Evolutionary conservation across 129 eudicot species (phyloP).

Genomic region (Flaveria ramosissima): DNA sequence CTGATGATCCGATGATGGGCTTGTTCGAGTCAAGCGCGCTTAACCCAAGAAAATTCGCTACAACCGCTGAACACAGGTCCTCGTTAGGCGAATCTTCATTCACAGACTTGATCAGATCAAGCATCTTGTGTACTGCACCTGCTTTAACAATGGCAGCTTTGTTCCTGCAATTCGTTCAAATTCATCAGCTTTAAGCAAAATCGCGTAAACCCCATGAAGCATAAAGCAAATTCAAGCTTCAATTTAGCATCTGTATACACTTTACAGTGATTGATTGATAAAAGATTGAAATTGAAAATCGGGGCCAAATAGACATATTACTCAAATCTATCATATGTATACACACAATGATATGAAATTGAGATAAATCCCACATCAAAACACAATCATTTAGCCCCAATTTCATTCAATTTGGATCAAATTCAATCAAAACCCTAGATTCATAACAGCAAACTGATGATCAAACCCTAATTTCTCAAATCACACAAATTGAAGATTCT

Average conservation of each 20-base stretch:
- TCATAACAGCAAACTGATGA: neutral
- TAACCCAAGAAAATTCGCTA: slow-evolving; percentile 87
- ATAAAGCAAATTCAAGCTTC: too few species aligned
- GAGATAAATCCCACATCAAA: neutral
- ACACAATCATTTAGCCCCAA: neutral
- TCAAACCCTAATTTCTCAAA: neutral
- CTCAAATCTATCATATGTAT: neutral
- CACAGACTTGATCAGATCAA: slow-evolving; percentile 54
- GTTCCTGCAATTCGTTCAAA: slow-evolving; percentile 49
- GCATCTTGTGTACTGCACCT: slow-evolving; percentile 90
- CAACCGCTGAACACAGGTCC: slow-evolving; percentile 59
- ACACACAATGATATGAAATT: neutral
- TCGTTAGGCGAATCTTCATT: slow-evolving; percentile 26
- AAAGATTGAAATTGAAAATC: too few species aligned
- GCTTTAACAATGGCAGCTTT: slow-evolving; percentile 95
- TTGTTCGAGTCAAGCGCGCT: slow-evolving; percentile 82
- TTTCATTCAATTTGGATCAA: neutral
- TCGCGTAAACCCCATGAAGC: too few species aligned
- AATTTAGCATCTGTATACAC: neutral
- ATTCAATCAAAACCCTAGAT: neutral
- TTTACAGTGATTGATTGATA: too few species aligned
- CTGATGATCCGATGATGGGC: slow-evolving; percentile 78
- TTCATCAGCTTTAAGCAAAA: neutral
- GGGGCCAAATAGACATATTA: too few species aligned
- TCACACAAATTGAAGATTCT: neutral